Conservation (phyloP, 331 rosid genomes). For the Ulmus americana region DNA sequence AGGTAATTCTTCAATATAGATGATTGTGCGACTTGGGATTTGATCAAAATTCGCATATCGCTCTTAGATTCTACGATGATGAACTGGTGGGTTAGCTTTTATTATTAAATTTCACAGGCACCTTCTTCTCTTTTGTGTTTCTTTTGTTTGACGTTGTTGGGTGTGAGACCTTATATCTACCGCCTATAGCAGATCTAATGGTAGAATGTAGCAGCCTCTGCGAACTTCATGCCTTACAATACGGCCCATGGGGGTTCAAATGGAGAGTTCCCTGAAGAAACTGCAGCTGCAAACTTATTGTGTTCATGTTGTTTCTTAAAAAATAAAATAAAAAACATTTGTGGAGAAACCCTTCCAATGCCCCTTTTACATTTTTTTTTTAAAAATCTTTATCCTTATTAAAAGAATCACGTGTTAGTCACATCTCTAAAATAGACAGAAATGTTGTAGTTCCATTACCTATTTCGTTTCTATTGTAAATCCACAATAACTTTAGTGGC, state of each 20-base stretch:
- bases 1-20: neutral
- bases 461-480: too few species aligned
- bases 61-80: too few species aligned
- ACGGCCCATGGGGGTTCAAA: constrained; percentile 90
- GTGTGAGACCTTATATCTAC: constrained; percentile 62
- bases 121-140: constrained; percentile 29
- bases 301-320: too few species aligned
- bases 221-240: constrained; percentile 69
- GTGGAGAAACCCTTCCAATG: too few species aligned
- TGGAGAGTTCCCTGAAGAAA: constrained; percentile 95
- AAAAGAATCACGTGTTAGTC: too few species aligned
- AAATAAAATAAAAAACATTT: too few species aligned
- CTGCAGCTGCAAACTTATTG: constrained; percentile 42
- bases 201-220: constrained; percentile 39
- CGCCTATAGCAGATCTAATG: constrained; percentile 36
- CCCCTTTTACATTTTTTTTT: too few species aligned
- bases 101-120: constrained; percentile 33
- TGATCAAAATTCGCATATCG: neutral
- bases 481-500: too few species aligned
- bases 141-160: constrained; percentile 48
- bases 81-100: constrained; percentile 3
- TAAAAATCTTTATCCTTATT: too few species aligned
- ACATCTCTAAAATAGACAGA: too few species aligned
- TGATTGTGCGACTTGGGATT: neutral
- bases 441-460: too few species aligned